Conservation (phyloP, 2,329 filamentous ascomycete species). For the Sporothrix curviconia region DNA sequence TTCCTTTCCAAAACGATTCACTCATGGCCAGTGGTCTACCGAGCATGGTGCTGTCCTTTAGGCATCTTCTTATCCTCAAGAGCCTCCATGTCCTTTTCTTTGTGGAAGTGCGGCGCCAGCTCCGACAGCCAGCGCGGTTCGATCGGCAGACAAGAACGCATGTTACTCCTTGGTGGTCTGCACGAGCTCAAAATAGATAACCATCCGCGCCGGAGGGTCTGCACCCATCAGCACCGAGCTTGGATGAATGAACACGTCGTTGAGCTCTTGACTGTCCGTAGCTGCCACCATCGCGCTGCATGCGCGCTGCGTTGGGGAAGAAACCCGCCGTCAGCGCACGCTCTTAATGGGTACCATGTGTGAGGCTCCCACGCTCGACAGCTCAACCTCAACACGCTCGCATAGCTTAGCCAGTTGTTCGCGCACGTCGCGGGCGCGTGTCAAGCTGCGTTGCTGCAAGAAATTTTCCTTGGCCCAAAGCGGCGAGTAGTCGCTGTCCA, state of each 20-base stretch:
- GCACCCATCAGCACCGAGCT: constrained; percentile 72
- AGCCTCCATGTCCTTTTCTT: constrained; percentile 79
- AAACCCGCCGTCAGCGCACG: constrained; percentile 87
- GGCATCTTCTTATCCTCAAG: constrained; percentile 67
- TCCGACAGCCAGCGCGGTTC: constrained; percentile 80
- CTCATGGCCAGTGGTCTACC: too few relatives aligned
- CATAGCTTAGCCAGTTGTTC: constrained; percentile 90
- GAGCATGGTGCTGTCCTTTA: constrained; percentile 20
- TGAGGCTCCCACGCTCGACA: constrained; percentile 59
- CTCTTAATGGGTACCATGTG: constrained; percentile 75
- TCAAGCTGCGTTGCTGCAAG: constrained; percentile 82
- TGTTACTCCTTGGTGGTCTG: constrained; percentile 86
- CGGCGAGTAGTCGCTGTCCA: constrained; percentile 79
- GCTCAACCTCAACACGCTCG: constrained; percentile 80
- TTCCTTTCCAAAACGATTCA: too few relatives aligned
- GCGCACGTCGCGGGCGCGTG: constrained; percentile 79
- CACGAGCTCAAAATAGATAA: constrained; percentile 80
- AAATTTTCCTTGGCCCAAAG: constrained; percentile 93
- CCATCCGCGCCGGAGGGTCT: constrained; percentile 70
- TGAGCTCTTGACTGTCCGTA: constrained; percentile 90
- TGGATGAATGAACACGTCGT: constrained; percentile 87
- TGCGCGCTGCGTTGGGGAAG: constrained; percentile 82
- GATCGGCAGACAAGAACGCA: constrained; percentile 79
- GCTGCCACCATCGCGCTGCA: constrained; percentile 76
- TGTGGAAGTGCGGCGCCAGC: constrained; percentile 90